These are phyloP conservation scores for Dorcoceras hygrometricum DNA, from an alignment of 257 asterid genomes.

Conservation along the genomic window DNA sequence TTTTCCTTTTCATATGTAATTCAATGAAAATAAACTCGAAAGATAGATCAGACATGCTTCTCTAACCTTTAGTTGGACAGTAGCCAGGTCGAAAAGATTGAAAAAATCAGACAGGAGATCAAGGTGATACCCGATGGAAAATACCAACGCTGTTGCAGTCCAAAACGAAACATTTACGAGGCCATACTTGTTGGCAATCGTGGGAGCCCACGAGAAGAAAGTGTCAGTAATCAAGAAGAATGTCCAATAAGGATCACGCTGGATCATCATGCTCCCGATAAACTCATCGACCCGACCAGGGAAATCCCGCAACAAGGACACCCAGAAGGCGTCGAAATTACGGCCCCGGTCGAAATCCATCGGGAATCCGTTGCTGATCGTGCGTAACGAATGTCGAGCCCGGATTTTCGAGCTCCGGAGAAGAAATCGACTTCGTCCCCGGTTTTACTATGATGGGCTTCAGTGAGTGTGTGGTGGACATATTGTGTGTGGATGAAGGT, in stretches of 20 bases:
- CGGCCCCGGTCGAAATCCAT: conserved; percentile 1
- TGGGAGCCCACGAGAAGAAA: conserved; percentile 8
- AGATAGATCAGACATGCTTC: too few relatives aligned
- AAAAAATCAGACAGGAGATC: too few relatives aligned
- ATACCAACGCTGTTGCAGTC: conserved; percentile 16
- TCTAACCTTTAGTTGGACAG: not conserved
- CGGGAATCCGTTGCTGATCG: conserved; percentile 8
- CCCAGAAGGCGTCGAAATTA: conserved; percentile 1
- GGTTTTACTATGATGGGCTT: not conserved
- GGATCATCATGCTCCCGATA: not conserved
- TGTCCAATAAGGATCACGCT: not conserved
- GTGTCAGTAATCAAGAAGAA: conserved; percentile 8
- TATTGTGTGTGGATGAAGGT: conserved; percentile 34
- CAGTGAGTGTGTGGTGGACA: conserved; percentile 26
- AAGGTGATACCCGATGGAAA: conserved; percentile 10
- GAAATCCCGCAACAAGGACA: conserved; percentile 4
- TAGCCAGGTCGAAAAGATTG: not conserved
- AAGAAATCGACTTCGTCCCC: not conserved
- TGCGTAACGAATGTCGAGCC: conserved; percentile 5
- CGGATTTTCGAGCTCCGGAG: not conserved
- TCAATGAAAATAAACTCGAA: too few relatives aligned
- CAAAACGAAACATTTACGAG: conserved; percentile 23
- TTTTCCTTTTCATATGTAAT: too few relatives aligned
- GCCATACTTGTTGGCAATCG: conserved; percentile 11
- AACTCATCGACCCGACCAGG: conserved; percentile 2